phyloP scores from a whole-genome alignment of 371 early-diverging fungal species.

The Rhizopus microsporus region DNA sequence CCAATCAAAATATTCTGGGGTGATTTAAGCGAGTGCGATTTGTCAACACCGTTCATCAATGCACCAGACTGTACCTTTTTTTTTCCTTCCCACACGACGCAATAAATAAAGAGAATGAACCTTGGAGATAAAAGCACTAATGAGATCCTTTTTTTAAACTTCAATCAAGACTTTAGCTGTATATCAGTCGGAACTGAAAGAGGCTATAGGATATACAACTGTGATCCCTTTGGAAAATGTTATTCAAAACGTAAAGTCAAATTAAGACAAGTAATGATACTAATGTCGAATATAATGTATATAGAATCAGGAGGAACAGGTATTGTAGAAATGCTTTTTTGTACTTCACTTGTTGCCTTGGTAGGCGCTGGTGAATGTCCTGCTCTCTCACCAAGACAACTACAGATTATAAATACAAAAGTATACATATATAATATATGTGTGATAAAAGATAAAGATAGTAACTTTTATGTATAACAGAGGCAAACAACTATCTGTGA shows the following conservation, averaged over 20 bases:
- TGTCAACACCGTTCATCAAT: neutral
- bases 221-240: constrained; percentile 93
- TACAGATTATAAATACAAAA: constrained; percentile 96
- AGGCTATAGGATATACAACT: constrained; percentile 90
- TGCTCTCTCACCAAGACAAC: constrained; percentile 83
- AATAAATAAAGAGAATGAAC: constrained; percentile 11
- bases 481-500: constrained; percentile 96
- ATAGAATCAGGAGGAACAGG: constrained; percentile 83
- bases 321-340: constrained; percentile 96
- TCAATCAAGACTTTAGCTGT: constrained; percentile 94
- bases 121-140: constrained; percentile 24
- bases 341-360: constrained; percentile 93
- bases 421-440: constrained; percentile 34
- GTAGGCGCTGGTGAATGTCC: constrained; percentile 94
- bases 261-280: neutral
- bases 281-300: neutral
- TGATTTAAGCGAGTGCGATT: too few species aligned
- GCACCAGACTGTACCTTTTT: neutral
- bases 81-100: neutral
- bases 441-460: neutral
- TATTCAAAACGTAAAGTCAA: constrained; percentile 68
- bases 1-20: too few species aligned
- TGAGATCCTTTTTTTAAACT: constrained; percentile 79
- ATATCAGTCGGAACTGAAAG: constrained; percentile 83
- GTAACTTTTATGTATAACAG: constrained; percentile 34